A percentile compares a stretch with the other conserved stretches of the same genome.
These are phyloP conservation scores for Candida chauliodis DNA, from an alignment of 805 yeast genomes.

Conservation along the genomic window DNA sequence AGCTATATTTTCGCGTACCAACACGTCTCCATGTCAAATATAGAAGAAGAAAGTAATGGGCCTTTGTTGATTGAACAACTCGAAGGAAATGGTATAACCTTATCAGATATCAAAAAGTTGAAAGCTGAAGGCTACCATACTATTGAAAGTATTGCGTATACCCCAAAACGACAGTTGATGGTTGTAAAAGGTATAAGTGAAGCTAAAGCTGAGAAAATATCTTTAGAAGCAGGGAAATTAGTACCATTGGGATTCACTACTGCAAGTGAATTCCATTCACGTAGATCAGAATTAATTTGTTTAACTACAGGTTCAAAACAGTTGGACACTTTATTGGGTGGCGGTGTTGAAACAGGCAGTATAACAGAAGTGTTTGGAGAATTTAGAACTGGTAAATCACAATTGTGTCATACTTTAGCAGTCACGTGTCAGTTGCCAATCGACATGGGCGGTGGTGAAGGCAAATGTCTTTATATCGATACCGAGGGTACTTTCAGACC, in stretches of 20 bases:
- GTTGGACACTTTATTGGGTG: conserved; percentile 87
- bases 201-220: conserved; percentile 84
- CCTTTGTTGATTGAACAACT: conserved; percentile 42
- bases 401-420: conserved; percentile 92
- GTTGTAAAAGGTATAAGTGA: conserved; percentile 91
- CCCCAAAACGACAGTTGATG: conserved; percentile 76
- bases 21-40: conserved; percentile 4
- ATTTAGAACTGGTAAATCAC: conserved; percentile 96
- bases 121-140: conserved; percentile 84
- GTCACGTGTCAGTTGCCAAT: conserved; percentile 95
- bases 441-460: conserved; percentile 98
- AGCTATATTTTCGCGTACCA: conserved; percentile 5
- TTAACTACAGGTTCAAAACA: conserved; percentile 95
- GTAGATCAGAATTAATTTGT: conserved; percentile 87
- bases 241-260: conserved; percentile 98
- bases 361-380: conserved; percentile 97
- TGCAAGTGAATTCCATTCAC: conserved; percentile 87
- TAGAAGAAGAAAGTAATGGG: conserved; percentile 35
- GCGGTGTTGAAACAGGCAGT: conserved; percentile 96
- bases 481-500: conserved; percentile 98
- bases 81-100: conserved; percentile 82
- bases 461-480: conserved; percentile 92
- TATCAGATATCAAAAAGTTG: conserved; percentile 74
- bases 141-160: conserved; percentile 88
- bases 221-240: conserved; percentile 76